A percentile compares a stretch with the other conserved stretches of the same genome.
Evolutionary conservation across 768 basidiomycete genomes (phyloP).

Genomic region (Pholiota conissans): DNA sequence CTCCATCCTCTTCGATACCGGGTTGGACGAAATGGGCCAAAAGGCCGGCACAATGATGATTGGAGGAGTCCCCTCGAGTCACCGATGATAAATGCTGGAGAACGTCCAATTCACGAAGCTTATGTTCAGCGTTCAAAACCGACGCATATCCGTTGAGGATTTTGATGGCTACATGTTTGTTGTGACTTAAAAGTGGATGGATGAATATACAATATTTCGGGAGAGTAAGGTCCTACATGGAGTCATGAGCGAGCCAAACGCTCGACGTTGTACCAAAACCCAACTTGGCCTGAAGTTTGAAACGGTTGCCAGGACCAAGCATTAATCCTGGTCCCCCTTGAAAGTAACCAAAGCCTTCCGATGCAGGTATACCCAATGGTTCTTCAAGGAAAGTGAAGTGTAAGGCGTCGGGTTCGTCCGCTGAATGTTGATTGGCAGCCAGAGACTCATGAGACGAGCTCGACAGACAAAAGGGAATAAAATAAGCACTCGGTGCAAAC

Average conservation of each 20-base stretch:
- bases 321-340: background rate
- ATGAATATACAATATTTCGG: background rate
- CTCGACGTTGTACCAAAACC: conserved; percentile 25
- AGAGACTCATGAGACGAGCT: too few species aligned
- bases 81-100: conserved; percentile 15
- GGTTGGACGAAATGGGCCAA: background rate
- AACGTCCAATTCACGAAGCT: conserved; percentile 21
- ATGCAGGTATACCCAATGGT: background rate
- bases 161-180: conserved; percentile 19
- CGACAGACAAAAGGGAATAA: too few species aligned
- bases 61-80: too few species aligned
- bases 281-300: conserved; percentile 19
- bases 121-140: conserved; percentile 17
- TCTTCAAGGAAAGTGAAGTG: background rate
- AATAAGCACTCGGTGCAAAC: too few species aligned
- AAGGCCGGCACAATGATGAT: background rate
- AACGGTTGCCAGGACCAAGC: conserved; percentile 9
- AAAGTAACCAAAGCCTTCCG: background rate
- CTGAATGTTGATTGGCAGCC: too few species aligned
- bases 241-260: conserved; percentile 25
- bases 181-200: background rate
- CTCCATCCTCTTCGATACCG: background rate
- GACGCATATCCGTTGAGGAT: conserved; percentile 22
- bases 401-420: too few species aligned
- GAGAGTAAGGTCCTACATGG: conserved; percentile 11